A percentile compares a stretch with the other conserved stretches of the same genome.
These are phyloP conservation scores for Pyronema domesticum DNA, from an alignment of 495 filamentous ascomycete species.

Conservation along the genomic window DNA sequence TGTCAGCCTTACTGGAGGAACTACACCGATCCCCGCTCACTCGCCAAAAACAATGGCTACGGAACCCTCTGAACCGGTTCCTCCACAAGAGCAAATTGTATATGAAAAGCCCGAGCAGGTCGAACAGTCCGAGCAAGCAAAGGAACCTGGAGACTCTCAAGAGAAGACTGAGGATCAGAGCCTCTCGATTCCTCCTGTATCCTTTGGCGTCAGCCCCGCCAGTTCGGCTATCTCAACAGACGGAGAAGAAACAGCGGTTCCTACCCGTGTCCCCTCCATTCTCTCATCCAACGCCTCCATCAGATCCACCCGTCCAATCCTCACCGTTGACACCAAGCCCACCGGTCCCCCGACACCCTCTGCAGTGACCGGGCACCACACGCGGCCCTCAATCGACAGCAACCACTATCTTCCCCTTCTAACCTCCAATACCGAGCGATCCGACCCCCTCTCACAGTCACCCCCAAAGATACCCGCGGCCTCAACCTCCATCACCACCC, in stretches of 20 bases:
- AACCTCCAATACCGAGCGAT: conserved; percentile 1
- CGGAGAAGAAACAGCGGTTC: conserved; percentile 9
- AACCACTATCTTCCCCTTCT: conserved; percentile 7
- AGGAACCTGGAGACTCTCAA: too few relatives aligned
- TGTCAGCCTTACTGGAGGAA: background rate
- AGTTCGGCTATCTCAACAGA: conserved; percentile 20
- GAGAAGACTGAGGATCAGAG: background rate
- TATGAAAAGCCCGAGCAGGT: too few relatives aligned
- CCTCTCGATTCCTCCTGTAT: conserved; percentile 10
- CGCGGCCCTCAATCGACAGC: conserved; percentile 11
- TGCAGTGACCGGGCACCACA: conserved; percentile 4
- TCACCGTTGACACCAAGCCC: conserved; percentile 2
- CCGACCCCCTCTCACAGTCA: conserved; percentile 4
- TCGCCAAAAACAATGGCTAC: background rate
- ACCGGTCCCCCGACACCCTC: background rate
- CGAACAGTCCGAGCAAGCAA: too few relatives aligned
- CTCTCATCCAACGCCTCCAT: too few relatives aligned
- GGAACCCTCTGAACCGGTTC: background rate
- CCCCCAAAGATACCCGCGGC: conserved; percentile 11
- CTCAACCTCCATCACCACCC: background rate
- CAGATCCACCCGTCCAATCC: background rate
- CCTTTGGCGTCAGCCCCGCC: conserved; percentile 16
- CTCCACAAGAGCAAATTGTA: too few relatives aligned
- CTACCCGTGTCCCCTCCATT: background rate
- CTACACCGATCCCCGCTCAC: conserved; percentile 9